Evolutionary conservation across 2,329 filamentous ascomycete genomes (phyloP).

Genomic region (Colletotrichum eremochloae): DNA sequence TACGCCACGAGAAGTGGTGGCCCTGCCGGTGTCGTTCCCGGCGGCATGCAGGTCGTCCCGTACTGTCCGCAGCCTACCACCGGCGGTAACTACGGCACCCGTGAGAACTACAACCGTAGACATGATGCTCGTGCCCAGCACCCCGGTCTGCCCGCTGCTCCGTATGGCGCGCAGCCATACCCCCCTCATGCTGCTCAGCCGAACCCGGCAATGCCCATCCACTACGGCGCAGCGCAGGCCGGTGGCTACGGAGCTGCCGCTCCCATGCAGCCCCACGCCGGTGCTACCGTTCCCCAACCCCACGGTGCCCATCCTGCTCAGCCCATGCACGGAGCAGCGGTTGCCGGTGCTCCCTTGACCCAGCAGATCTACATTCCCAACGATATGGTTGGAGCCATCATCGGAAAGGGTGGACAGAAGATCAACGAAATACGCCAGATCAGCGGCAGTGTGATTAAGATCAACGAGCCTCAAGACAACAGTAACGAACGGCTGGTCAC

Average conservation of each 20-base stretch:
- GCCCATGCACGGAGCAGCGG: slow-evolving; percentile 73
- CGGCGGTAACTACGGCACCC: slow-evolving; percentile 92
- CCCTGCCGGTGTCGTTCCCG: slow-evolving; percentile 92
- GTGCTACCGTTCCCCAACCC: slow-evolving; percentile 67
- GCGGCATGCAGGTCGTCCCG: slow-evolving; percentile 99
- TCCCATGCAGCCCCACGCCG: slow-evolving; percentile 81
- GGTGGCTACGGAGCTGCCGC: slow-evolving; percentile 83
- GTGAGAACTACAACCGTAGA: slow-evolving; percentile 84
- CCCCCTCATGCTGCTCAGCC: slow-evolving; percentile 74
- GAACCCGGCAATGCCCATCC: slow-evolving; percentile 75
- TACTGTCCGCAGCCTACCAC: slow-evolving; percentile 94
- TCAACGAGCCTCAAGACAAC: slow-evolving; percentile 99
- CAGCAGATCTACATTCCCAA: slow-evolving; percentile 99
- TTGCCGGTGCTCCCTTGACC: slow-evolving; percentile 87
- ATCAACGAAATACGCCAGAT: slow-evolving; percentile 99
- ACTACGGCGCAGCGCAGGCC: slow-evolving; percentile 77
- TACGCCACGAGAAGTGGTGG: slow-evolving; percentile 96
- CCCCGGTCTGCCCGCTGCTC: slow-evolving; percentile 81
- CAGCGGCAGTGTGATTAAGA: slow-evolving; percentile 98
- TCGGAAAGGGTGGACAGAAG: slow-evolving; percentile 97
- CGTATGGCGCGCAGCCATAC: slow-evolving; percentile 80
- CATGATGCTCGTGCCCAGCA: slow-evolving; percentile 73
- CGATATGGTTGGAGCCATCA: slow-evolving; percentile 99
- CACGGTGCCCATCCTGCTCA: slow-evolving; percentile 71
- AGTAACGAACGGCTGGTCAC: slow-evolving; percentile 98